These are phyloP conservation scores for Rhodotorula paludigena DNA, from an alignment of 768 basidiomycete genomes.

Conservation along the genomic window DNA sequence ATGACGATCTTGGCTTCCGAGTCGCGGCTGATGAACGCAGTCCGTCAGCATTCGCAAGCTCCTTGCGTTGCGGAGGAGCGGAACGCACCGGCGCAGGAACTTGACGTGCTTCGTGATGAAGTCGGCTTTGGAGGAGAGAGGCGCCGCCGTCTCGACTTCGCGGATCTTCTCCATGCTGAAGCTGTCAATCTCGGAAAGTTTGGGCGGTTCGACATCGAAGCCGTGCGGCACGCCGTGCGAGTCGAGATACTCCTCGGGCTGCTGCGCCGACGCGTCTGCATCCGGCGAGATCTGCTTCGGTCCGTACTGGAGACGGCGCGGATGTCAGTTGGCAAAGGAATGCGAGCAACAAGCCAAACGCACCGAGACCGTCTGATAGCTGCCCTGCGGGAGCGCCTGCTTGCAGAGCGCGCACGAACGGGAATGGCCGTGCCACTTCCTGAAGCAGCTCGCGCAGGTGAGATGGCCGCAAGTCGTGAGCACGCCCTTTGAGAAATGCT, in stretches of 20 bases:
- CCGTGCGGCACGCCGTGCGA: constrained; percentile 4
- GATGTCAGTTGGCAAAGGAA: background rate
- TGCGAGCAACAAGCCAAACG: background rate
- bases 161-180: background rate
- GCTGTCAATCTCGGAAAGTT: constrained; percentile 8
- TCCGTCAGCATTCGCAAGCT: background rate
- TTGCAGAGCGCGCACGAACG: constrained; percentile 39
- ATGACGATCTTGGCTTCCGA: constrained; percentile 40
- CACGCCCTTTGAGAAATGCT: constrained; percentile 23
- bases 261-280: background rate
- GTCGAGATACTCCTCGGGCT: constrained; percentile 2
- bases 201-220: constrained; percentile 3
- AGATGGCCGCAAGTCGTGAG: constrained; percentile 40
- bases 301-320: constrained; percentile 9
- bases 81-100: constrained; percentile 8
- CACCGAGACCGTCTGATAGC: constrained; percentile 17
- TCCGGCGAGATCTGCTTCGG: background rate
- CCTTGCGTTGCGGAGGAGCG: background rate
- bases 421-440: constrained; percentile 19
- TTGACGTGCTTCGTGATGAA: constrained; percentile 29
- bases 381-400: background rate
- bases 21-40: background rate
- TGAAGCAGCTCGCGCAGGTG: constrained; percentile 35
- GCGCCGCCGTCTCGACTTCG: constrained; percentile 14
- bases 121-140: constrained; percentile 12